These are phyloP conservation scores for Fraxinus velutina DNA, from an alignment of 305 asterid genomes.

Conservation along the genomic window DNA sequence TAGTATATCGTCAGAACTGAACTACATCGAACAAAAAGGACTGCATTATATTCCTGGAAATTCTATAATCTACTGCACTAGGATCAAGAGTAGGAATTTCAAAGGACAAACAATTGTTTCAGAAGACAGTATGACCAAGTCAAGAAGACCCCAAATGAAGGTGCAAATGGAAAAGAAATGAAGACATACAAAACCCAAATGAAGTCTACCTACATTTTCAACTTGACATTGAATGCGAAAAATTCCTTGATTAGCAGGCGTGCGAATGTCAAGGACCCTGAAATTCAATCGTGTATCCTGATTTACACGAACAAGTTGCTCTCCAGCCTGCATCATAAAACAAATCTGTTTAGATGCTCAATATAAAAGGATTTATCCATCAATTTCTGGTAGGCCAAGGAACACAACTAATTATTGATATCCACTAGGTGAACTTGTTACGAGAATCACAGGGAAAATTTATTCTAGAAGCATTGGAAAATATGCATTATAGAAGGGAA, in stretches of 20 bases:
- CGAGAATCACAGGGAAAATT: not conserved
- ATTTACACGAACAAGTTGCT: conserved; percentile 57
- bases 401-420: not conserved
- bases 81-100: not conserved
- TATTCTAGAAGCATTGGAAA: not conserved
- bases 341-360: not conserved
- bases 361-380: not conserved
- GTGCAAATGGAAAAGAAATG: not conserved
- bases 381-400: not conserved
- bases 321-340: conserved; percentile 60
- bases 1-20: not conserved
- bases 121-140: not conserved
- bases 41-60: not conserved
- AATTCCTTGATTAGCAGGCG: conserved; percentile 58
- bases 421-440: not conserved
- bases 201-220: conserved; percentile 31
- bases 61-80: not conserved
- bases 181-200: not conserved
- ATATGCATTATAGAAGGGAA: not conserved
- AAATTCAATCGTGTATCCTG: conserved; percentile 50
- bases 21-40: not conserved
- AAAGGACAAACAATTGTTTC: not conserved
- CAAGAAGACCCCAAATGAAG: not conserved
- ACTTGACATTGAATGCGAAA: conserved; percentile 42
- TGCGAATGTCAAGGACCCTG: conserved; percentile 43